Evolutionary conservation across 108 stramenopile species (phyloP).

Genomic region (Fragilaria radians): DNA sequence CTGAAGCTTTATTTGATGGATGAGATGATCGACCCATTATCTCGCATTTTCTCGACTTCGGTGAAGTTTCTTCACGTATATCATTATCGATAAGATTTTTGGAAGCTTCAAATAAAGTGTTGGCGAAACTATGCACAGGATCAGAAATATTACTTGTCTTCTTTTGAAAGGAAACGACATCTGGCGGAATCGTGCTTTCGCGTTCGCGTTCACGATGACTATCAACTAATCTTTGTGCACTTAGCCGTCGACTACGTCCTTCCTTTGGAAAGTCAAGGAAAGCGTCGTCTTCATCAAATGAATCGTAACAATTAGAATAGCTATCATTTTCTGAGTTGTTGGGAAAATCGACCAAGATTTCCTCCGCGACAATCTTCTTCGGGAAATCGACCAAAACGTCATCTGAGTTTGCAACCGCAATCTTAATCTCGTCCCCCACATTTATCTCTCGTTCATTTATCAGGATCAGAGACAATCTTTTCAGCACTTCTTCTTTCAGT

Average conservation of each 20-base stretch:
- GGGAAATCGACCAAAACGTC: not conserved
- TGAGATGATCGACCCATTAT: no score
- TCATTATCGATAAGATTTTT: not conserved
- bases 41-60: not conserved
- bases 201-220: not conserved
- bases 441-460: conserved; percentile 1
- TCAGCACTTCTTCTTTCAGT: no score
- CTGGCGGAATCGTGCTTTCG: not conserved
- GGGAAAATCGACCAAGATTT: not conserved
- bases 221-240: not conserved
- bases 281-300: not conserved
- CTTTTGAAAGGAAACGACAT: no score
- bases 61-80: not conserved
- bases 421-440: not conserved
- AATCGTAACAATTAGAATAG: not conserved
- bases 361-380: not conserved
- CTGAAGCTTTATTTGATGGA: no score
- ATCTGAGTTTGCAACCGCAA: not conserved
- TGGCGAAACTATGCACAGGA: no score
- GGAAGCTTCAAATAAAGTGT: not conserved
- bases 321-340: not conserved
- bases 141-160: not conserved
- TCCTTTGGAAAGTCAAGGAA: not conserved
- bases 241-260: not conserved
- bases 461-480: no score